Evolutionary conservation across 805 yeast species (phyloP), one percentile per base, ranked within the genome.

Genomic region (Yarrowia porcina): DNA sequence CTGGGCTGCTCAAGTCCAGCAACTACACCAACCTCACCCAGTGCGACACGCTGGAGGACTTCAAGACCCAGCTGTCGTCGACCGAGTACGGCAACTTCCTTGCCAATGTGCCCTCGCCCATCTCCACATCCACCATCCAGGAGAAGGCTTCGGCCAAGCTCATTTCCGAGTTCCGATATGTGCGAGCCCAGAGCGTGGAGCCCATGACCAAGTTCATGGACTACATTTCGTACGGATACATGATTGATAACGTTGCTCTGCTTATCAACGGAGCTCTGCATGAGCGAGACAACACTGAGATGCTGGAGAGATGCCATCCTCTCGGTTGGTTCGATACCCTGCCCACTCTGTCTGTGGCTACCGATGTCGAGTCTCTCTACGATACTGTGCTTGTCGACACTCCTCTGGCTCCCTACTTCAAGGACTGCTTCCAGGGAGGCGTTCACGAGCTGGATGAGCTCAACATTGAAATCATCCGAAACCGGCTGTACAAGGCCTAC

Each of bases 241-340:
- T 94, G 99, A 96, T 94, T 71, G 99, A 94, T 77, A 94, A 94
- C 74, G 97, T 94, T 39, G 89, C 94, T 23, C 80, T 94, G 71
- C 88, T 94, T 88, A 93, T 94, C 71, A 92, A 97, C 1, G 99
- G 99, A 21, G 91, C 99, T 0, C 83, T 94, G 65, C 99, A 94
- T 73, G 96, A 92, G 71, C 83, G 98, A 71, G 97, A 96, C 75
- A 85, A 89, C 71, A 76, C 84, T 42, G 99, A 94, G 71, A 87
- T 96, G 60, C 81, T 94, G 70, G 85, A 85, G 64, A 86, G 97
- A 73, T 91, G 97, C 74, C 96, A 94, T 73, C 99, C 99, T 0
- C 80, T 94, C 69, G 99, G 99, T 47, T 92, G 97, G 97, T 94
- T 94, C 71, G 99, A 94, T 69, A 93, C 98, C 8, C 83, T 94